phyloP scores from a whole-genome alignment of 495 filamentous ascomycete species.

The Aspergillus coremiiformis region DNA sequence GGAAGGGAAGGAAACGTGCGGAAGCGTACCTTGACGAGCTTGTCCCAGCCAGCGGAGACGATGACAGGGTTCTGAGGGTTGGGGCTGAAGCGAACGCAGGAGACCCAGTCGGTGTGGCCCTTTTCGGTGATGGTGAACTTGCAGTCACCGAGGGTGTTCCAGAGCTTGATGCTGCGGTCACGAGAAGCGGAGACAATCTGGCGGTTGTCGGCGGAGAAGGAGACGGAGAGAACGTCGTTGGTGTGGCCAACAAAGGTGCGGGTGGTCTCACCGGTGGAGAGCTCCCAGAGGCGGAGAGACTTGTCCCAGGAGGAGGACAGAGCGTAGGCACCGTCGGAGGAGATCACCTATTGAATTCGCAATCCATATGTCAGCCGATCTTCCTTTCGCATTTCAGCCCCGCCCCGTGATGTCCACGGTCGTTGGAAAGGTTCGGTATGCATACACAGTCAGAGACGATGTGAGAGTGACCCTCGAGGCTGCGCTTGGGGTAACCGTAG shows the following conservation, averaged over 20 bases:
- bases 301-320: constrained; percentile 99
- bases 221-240: constrained; percentile 99
- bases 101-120: constrained; percentile 99
- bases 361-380: constrained; percentile 32
- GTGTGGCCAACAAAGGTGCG: constrained; percentile 98
- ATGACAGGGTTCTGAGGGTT: constrained; percentile 99
- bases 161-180: constrained; percentile 98
- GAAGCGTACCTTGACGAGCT: constrained; percentile 93
- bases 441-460: constrained; percentile 99
- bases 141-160: constrained; percentile 99
- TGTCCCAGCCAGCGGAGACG: constrained; percentile 98
- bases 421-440: constrained; percentile 17
- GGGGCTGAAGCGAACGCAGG: constrained; percentile 97
- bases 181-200: constrained; percentile 99
- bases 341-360: constrained; percentile 73
- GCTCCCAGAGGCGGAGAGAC: constrained; percentile 99
- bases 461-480: constrained; percentile 97
- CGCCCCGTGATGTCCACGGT: background rate
- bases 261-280: constrained; percentile 91
- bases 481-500: constrained; percentile 98
- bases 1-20: constrained; percentile 11
- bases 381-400: background rate
- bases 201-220: constrained; percentile 99
- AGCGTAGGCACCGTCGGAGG: constrained; percentile 98
- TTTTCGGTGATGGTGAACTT: constrained; percentile 99